Conservation (phyloP, 2,329 filamentous ascomycete species). For the Colletotrichum tamarilloi region DNA sequence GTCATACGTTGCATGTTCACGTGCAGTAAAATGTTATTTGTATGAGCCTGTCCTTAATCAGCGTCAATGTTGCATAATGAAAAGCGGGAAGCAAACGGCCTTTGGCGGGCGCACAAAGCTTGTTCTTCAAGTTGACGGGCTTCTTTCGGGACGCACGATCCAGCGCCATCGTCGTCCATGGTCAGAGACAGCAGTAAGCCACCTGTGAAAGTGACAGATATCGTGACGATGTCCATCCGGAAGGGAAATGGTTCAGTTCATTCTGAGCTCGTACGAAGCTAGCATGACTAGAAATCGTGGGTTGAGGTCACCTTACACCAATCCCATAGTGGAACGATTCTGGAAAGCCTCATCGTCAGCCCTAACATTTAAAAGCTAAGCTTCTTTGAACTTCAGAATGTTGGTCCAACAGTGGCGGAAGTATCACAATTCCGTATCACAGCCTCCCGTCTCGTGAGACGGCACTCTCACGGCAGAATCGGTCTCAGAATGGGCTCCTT, state of each 20-base stretch:
- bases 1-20: not conserved
- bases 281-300: not conserved
- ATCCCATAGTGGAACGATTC: not conserved
- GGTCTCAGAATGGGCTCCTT: not conserved
- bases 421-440: not conserved
- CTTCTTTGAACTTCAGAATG: not conserved
- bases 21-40: no score
- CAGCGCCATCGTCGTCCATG: constrained; percentile 3
- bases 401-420: not conserved
- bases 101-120: not conserved
- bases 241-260: not conserved
- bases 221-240: not conserved
- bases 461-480: not conserved
- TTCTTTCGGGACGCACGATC: not conserved
- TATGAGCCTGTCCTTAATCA: no score
- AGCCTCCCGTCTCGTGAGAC: not conserved
- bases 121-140: not conserved
- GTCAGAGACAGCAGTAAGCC: not conserved
- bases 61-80: not conserved
- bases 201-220: not conserved
- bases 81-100: not conserved
- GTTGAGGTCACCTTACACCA: not conserved
- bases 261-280: not conserved
- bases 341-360: not conserved
- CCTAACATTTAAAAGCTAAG: not conserved